Percentiles rank a stretch among this genome's conserved stretches.
Conservation (phyloP, 169 alveolate genomes). For the Cystoisospora suis region DNA sequence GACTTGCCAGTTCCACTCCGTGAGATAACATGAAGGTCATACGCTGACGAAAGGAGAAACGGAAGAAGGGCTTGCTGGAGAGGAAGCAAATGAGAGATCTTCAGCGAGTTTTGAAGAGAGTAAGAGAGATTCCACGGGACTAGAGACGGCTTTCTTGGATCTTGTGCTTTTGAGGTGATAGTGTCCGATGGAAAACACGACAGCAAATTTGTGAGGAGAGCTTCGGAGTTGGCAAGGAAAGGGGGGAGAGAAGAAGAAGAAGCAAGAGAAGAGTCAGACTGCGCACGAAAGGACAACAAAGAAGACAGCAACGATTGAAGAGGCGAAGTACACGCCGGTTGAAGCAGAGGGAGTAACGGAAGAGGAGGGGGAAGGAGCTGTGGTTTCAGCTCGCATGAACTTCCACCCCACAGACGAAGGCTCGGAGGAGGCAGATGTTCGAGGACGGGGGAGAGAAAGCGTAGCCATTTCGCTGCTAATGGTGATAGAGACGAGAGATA, state of each 20-base stretch:
- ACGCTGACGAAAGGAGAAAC: neutral
- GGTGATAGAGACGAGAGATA: neutral
- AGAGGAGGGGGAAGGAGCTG: conserved; percentile 8
- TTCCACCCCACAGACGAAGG: conserved; percentile 39
- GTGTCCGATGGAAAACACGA: too few species aligned
- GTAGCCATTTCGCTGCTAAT: neutral
- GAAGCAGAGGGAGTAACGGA: neutral
- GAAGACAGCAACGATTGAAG: neutral
- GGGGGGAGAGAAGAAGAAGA: neutral
- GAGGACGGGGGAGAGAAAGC: neutral
- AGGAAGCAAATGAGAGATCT: neutral
- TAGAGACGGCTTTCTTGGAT: neutral
- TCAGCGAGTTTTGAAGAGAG: neutral
- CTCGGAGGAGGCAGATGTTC: conserved; percentile 5
- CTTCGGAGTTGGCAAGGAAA: neutral
- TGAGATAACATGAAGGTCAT: neutral
- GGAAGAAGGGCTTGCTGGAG: conserved; percentile 22
- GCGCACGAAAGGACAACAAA: neutral
- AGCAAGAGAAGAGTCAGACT: neutral
- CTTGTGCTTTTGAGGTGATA: too few species aligned
- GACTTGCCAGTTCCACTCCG: conserved; percentile 4
- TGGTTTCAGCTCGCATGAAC: neutral
- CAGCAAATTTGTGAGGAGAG: neutral
- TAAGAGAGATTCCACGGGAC: neutral
- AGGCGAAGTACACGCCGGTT: neutral